Conservation (phyloP, 208 protist species). For the Crithidia fasciculata region DNA sequence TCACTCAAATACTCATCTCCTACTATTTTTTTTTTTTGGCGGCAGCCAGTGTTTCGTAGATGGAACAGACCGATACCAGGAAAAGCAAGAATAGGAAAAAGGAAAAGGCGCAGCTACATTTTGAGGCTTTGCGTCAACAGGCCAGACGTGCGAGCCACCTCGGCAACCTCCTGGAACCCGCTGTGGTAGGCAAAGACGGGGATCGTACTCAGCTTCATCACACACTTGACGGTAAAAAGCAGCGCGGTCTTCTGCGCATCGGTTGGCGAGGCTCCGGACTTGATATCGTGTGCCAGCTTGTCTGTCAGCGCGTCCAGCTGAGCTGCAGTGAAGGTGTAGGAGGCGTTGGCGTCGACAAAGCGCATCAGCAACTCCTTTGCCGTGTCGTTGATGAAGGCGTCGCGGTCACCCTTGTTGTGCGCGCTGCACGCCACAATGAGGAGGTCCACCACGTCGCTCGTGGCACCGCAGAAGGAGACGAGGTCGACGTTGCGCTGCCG, state of each 20-base stretch:
- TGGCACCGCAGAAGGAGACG: slow-evolving; percentile 52
- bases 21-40: too few relatives aligned
- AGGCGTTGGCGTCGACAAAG: slow-evolving; percentile 46
- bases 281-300: slow-evolving; percentile 54
- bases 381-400: slow-evolving; percentile 49
- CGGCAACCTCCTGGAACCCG: slow-evolving; percentile 46
- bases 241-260: slow-evolving; percentile 39
- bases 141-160: slow-evolving; percentile 26
- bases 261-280: slow-evolving; percentile 20
- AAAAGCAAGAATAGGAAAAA: slow-evolving; percentile 9
- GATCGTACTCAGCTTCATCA: slow-evolving; percentile 41
- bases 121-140: slow-evolving; percentile 33
- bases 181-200: slow-evolving; percentile 42
- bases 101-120: slow-evolving; percentile 1
- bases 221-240: slow-evolving; percentile 44
- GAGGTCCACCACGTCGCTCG: slow-evolving; percentile 36
- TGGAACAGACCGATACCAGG: background rate
- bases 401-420: slow-evolving; percentile 47
- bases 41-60: too few relatives aligned
- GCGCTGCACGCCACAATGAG: slow-evolving; percentile 55
- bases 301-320: slow-evolving; percentile 41
- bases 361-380: slow-evolving; percentile 50
- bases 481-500: slow-evolving; percentile 33
- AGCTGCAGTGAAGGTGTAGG: slow-evolving; percentile 25
- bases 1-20: too few relatives aligned